A percentile compares a stretch with the other conserved stretches of the same genome.
Conservation (phyloP, 2,329 filamentous ascomycete species). For the Diatrype stigma region DNA sequence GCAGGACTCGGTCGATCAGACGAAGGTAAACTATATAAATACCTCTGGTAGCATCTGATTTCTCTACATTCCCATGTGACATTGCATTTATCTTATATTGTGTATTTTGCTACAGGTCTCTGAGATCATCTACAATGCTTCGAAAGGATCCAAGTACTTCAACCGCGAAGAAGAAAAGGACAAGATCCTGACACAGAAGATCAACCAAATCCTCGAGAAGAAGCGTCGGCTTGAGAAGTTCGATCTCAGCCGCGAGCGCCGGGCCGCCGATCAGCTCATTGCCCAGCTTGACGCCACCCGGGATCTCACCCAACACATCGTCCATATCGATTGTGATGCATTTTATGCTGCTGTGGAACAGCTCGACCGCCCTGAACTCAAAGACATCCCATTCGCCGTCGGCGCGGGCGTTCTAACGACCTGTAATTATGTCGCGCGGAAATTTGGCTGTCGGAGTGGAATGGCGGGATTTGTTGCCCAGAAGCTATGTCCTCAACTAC, state of each 20-base stretch:
- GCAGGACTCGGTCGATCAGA: slow-evolving; percentile 89
- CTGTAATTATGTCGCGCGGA: slow-evolving; percentile 83
- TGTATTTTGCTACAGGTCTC: no score
- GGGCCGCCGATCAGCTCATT: slow-evolving; percentile 77
- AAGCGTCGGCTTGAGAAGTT: slow-evolving; percentile 72
- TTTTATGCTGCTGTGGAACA: slow-evolving; percentile 96
- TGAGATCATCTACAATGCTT: slow-evolving; percentile 94
- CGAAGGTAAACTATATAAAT: slow-evolving; percentile 52
- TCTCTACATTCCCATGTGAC: no score
- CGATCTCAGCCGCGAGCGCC: slow-evolving; percentile 68
- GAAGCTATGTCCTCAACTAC: slow-evolving; percentile 83
- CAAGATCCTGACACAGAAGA: slow-evolving; percentile 78
- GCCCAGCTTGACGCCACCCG: slow-evolving; percentile 72
- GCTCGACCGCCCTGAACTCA: slow-evolving; percentile 77
- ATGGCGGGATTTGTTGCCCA: slow-evolving; percentile 97
- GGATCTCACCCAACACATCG: slow-evolving; percentile 78
- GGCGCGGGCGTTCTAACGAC: slow-evolving; percentile 64
- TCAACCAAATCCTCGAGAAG: slow-evolving; percentile 70
- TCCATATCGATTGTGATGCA: slow-evolving; percentile 95
- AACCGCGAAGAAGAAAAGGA: slow-evolving; percentile 83
- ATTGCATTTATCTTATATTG: no score
- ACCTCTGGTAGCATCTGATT: no score
- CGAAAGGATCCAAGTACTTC: slow-evolving; percentile 95
- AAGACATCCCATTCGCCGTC: slow-evolving; percentile 84
- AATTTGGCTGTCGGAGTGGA: slow-evolving; percentile 85